Percentiles rank a stretch among this genome's conserved stretches.
phyloP scores from a whole-genome alignment of 2,329 filamentous ascomycete species.

The Verticillium tricorpus region DNA sequence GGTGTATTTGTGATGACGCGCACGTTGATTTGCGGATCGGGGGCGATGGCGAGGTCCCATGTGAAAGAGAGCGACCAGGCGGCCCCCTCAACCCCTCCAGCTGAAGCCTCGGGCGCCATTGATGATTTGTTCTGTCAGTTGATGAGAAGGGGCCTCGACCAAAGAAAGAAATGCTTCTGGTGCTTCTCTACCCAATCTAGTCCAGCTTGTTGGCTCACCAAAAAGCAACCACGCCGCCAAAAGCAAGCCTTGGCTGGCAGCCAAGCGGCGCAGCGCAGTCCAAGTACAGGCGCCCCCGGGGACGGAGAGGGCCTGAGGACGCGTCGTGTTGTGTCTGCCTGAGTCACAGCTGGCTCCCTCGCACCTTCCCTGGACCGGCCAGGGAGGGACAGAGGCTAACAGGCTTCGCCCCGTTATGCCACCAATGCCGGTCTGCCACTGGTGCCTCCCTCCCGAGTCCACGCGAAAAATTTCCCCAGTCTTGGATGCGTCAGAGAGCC shows the following conservation, averaged over 20 bases:
- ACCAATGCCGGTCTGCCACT: background rate
- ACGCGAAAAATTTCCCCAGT: conserved; percentile 11
- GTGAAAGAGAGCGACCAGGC: background rate
- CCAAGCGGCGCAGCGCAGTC: background rate
- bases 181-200: background rate
- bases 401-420: background rate
- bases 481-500: background rate
- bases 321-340: background rate
- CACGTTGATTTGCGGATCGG: background rate
- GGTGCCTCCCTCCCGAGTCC: conserved; percentile 8
- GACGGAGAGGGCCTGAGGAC: background rate
- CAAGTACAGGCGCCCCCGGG: background rate
- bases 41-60: background rate
- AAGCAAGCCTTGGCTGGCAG: background rate
- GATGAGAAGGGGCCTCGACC: background rate
- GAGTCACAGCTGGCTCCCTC: background rate
- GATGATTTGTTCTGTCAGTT: background rate
- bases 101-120: background rate
- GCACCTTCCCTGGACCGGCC: background rate
- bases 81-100: background rate
- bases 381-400: background rate
- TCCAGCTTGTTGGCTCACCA: background rate
- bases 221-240: background rate
- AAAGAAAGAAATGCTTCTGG: background rate
- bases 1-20: background rate